Evolutionary conservation across 495 filamentous ascomycete genomes (phyloP).

Genomic region (Neurospora cerealis): DNA sequence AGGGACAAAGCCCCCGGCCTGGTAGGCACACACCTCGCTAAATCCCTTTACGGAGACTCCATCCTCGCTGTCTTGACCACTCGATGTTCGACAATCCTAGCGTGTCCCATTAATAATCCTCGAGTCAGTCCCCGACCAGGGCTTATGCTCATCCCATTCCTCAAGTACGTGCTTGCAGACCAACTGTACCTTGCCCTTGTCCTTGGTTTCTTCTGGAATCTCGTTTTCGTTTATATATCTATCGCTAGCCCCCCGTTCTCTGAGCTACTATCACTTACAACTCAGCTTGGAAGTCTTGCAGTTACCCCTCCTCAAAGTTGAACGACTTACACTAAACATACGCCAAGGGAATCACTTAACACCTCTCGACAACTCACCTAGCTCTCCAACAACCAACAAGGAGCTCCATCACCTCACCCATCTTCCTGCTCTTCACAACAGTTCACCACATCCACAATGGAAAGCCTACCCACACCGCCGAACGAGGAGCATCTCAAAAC

Average conservation of each 20-base stretch:
- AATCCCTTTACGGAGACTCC: background rate
- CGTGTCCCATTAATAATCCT: slow-evolving; percentile 17
- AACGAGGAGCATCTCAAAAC: slow-evolving; percentile 32
- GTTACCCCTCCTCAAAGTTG: background rate
- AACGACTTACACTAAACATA: background rate
- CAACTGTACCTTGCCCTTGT: background rate
- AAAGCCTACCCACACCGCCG: slow-evolving; percentile 36
- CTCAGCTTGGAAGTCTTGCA: background rate
- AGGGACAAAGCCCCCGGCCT: background rate
- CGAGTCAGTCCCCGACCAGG: slow-evolving; percentile 11
- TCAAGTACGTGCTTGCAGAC: background rate
- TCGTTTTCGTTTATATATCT: slow-evolving; percentile 5
- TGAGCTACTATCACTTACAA: slow-evolving; percentile 6
- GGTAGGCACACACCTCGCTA: background rate
- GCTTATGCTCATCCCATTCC: slow-evolving; percentile 11
- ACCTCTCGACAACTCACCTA: slow-evolving; percentile 2
- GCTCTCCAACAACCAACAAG: background rate
- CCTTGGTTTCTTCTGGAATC: slow-evolving; percentile 1
- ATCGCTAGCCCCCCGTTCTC: slow-evolving; percentile 1
- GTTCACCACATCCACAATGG: slow-evolving; percentile 25
- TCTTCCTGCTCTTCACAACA: background rate
- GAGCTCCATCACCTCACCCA: background rate
- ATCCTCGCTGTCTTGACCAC: slow-evolving; percentile 2
- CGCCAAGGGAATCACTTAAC: slow-evolving; percentile 6
- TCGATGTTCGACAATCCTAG: slow-evolving; percentile 4